phyloP scores from a whole-genome alignment of 176 grass and related monocot genomes.

The Triticum dicoccoides region DNA sequence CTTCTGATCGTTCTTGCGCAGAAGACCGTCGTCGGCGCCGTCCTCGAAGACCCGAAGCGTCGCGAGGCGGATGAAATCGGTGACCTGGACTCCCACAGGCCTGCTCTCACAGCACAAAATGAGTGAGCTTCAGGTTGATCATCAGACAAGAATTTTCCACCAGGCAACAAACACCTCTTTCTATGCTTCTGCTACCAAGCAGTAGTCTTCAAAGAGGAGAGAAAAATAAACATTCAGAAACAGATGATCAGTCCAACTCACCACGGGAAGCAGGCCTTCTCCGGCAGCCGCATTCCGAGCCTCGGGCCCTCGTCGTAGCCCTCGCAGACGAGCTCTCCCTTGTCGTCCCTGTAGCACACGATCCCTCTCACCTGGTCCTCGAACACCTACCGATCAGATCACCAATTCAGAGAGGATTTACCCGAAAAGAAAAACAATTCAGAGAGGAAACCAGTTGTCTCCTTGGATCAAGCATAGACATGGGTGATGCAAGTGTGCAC shows the following conservation, averaged over 20 bases:
- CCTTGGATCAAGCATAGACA: neutral
- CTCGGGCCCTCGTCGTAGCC: slow-evolving; percentile 84
- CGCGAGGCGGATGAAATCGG: slow-evolving; percentile 53
- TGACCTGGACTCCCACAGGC: slow-evolving; percentile 35
- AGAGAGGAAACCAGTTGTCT: neutral
- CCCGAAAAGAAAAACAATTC: neutral
- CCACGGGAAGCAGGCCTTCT: slow-evolving; percentile 59
- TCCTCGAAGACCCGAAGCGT: slow-evolving; percentile 50
- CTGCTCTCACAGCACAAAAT: neutral
- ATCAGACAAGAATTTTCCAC: neutral
- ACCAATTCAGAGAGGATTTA: neutral
- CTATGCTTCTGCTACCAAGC: neutral
- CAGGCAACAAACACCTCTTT: neutral
- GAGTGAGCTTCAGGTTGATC: neutral
- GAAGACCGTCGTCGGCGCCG: slow-evolving; percentile 47
- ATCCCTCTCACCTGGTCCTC: slow-evolving; percentile 78
- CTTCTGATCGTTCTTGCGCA: slow-evolving; percentile 31
- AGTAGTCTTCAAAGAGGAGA: neutral
- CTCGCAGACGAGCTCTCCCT: slow-evolving; percentile 81
- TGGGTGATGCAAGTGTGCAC: neutral
- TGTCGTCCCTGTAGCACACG: slow-evolving; percentile 76
- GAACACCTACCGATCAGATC: slow-evolving; percentile 46
- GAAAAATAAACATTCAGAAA: neutral
- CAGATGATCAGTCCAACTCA: neutral
- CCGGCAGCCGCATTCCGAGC: slow-evolving; percentile 32